A percentile compares a stretch with the other conserved stretches of the same genome.
Conservation (phyloP, 2,329 filamentous ascomycete genomes). For the Phialocephala subalpina region DNA sequence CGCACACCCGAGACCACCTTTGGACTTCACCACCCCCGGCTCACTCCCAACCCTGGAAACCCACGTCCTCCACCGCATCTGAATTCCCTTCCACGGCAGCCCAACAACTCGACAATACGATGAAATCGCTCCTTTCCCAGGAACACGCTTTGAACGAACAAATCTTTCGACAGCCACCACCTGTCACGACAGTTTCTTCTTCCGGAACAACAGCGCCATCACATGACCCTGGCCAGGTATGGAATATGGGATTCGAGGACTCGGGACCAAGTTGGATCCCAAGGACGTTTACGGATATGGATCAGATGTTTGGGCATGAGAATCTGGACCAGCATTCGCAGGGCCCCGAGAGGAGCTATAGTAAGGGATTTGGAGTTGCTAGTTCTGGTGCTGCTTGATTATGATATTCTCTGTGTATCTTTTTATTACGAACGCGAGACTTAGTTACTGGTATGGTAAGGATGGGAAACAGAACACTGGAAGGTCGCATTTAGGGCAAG, state of each 20-base stretch:
- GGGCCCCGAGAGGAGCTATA: not conserved
- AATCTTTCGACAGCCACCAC: not conserved
- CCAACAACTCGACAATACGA: no score
- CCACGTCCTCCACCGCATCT: not conserved
- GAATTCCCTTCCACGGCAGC: not conserved
- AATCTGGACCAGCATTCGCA: no score
- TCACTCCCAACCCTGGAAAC: not conserved
- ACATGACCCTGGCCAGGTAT: slow-evolving; percentile 3
- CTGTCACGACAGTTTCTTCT: not conserved
- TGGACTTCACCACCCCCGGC: not conserved
- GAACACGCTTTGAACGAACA: not conserved
- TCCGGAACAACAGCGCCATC: not conserved
- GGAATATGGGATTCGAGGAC: not conserved
- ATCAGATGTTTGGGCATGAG: not conserved
- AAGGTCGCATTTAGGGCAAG: not conserved
- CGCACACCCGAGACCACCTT: not conserved
- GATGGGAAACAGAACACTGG: not conserved
- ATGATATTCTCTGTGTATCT: not conserved
- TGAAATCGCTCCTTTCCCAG: not conserved
- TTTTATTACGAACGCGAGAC: not conserved
- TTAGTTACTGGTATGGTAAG: not conserved
- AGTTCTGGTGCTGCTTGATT: not conserved
- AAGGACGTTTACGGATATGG: not conserved
- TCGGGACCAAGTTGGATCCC: slow-evolving; percentile 6
- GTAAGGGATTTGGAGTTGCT: not conserved